Base-by-base conservation (phyloP, 2,329 filamentous ascomycete species). In the Pleochaeta shiraiana region DNA sequence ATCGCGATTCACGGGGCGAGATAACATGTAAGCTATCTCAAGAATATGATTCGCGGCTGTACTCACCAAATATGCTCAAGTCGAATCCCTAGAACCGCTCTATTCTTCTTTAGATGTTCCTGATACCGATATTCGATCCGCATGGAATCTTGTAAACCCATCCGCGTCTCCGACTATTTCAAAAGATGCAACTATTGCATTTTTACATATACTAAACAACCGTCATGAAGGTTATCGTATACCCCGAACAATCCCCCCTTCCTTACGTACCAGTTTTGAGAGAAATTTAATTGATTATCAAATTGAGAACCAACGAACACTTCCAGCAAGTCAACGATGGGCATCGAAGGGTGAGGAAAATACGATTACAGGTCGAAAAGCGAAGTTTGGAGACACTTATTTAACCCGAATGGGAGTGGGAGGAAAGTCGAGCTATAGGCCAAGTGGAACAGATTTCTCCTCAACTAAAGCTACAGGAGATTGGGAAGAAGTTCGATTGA, bases 71-170 rank as follows among this genome's bases (percentile, higher is more conserved):
- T 34, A 64, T 34, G 30, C 11, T 50, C 31, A 68, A 85, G 93
- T 96, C 75, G 79, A 83, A 66, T 79, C 88, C 16, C 81, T 97
- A 63, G 81, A 88, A 71, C 86, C 88, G 64, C 83, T 97, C 31
- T 98, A 97, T 78, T 84, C 88, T 65, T 87, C 85, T 50, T 83
- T 88, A 69, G 86, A 85, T 69, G 82, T 86, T 5, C 83, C 83
- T 69, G 83, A 86, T 72, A 86, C 83, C 63, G 92, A 97, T 73
- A 81, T 96, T 68, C 84, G 90, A 70, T 93, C 87, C 21, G 92
- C 91, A 9, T 97, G 93, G 92, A 98, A 97, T 76, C 82, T 98
- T 21, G 88, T 97, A 71, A 98, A 98, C 77, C 93, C 92, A 5
- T 91, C 88, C 31, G 90, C 89, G 64, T 80, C 82, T 28, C 79